These are phyloP conservation scores for Polychaeton citri DNA, from an alignment of 2,329 filamentous ascomycete species.

Conservation along the genomic window DNA sequence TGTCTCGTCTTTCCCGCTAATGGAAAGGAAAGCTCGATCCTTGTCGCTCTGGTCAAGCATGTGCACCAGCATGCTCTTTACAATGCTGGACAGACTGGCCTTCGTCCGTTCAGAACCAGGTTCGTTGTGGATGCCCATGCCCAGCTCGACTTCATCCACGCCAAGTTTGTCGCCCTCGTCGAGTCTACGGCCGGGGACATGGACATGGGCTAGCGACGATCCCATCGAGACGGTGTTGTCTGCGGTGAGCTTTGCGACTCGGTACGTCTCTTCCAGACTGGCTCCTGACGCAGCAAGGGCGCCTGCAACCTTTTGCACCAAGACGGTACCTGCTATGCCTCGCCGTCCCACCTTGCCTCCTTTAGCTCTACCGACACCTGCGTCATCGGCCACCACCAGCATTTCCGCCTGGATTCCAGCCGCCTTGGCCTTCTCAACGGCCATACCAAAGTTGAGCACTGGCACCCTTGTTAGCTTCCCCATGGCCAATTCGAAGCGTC, in stretches of 20 bases:
- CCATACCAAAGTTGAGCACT: slow-evolving; percentile 85
- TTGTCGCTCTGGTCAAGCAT: slow-evolving; percentile 49
- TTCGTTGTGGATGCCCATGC: slow-evolving; percentile 63
- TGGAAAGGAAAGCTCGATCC: slow-evolving; percentile 56
- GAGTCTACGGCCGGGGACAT: slow-evolving; percentile 64
- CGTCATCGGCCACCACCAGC: slow-evolving; percentile 85
- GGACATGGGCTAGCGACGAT: slow-evolving; percentile 78
- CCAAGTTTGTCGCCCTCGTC: slow-evolving; percentile 45
- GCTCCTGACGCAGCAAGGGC: slow-evolving; percentile 60
- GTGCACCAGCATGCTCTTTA: slow-evolving; percentile 51
- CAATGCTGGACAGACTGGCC: slow-evolving; percentile 28
- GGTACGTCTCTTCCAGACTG: slow-evolving; percentile 54
- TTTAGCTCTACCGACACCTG: slow-evolving; percentile 67
- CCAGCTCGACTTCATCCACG: slow-evolving; percentile 49
- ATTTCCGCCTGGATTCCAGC: slow-evolving; percentile 68
- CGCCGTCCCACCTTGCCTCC: slow-evolving; percentile 85
- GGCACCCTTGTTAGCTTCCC: neutral
- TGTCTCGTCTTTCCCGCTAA: slow-evolving; percentile 47
- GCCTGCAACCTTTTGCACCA: slow-evolving; percentile 83
- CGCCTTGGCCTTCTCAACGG: slow-evolving; percentile 79
- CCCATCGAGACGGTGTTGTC: slow-evolving; percentile 75
- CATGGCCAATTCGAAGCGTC: slow-evolving; percentile 7
- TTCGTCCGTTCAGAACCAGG: slow-evolving; percentile 27
- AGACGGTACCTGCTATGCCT: slow-evolving; percentile 80
- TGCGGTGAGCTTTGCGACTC: slow-evolving; percentile 57